Conservation (phyloP, 2,329 filamentous ascomycete genomes). For the Xylariaceae sp. region DNA sequence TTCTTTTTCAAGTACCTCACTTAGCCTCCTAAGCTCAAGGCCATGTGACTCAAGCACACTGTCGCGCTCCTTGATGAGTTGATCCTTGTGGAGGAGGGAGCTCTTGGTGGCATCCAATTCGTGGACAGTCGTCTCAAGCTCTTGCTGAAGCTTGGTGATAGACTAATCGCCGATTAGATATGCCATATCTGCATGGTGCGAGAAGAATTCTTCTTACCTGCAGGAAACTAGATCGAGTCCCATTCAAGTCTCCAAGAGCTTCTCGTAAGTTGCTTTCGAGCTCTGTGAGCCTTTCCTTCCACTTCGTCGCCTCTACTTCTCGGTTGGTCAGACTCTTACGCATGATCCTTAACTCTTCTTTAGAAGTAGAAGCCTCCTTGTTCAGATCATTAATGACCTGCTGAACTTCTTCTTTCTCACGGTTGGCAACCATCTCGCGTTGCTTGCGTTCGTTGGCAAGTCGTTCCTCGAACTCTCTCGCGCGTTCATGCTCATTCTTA, state of each 20-base stretch:
- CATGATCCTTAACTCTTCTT: conserved; percentile 79
- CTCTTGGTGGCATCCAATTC: conserved; percentile 77
- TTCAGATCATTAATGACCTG: conserved; percentile 92
- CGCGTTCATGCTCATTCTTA: conserved; percentile 79
- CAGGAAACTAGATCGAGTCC: conserved; percentile 79
- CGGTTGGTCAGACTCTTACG: conserved; percentile 78
- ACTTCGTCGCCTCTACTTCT: conserved; percentile 84
- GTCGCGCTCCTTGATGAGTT: conserved; percentile 84
- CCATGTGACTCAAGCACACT: conserved; percentile 82
- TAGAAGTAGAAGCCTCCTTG: conserved; percentile 71
- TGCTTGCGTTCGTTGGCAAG: conserved; percentile 78
- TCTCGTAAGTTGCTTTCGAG: conserved; percentile 85
- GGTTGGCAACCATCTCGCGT: conserved; percentile 77
- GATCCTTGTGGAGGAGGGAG: conserved; percentile 83
- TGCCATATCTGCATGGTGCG: background rate
- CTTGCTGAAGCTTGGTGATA: conserved; percentile 81
- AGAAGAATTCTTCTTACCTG: conserved; percentile 49
- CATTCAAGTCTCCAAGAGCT: conserved; percentile 81
- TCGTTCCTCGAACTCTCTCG: conserved; percentile 67
- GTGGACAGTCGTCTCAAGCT: conserved; percentile 77
- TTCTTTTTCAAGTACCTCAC: conserved; percentile 88
- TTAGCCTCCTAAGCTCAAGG: conserved; percentile 78
- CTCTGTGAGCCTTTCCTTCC: conserved; percentile 87
- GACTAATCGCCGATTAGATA: conserved; percentile 46
- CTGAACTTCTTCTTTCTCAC: conserved; percentile 93